Evolutionary conservation across 495 filamentous ascomycete genomes (phyloP), one percentile per base, ranked within the genome.

Genomic region (Cercophora samala): DNA sequence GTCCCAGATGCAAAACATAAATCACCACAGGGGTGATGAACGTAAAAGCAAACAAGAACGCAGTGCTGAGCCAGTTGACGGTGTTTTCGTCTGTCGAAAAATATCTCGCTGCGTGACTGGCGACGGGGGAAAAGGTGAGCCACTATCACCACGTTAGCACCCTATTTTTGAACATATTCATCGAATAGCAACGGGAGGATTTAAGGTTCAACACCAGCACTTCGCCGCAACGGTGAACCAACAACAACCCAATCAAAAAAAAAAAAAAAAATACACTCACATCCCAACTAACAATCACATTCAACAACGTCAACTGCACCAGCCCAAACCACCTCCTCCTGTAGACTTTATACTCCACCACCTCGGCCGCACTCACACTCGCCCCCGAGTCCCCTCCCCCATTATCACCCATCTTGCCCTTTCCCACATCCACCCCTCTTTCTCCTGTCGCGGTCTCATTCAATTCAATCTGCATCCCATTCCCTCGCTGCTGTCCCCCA

Each of bases 251-350:
- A 55, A 61, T 56, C 52, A 53, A 4, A 23, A 1, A 8, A 61
- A 32, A 32, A 29, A 32, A 32, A 64, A 62, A 63, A 62, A 13
- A 17, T 23, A 29, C 53, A 86, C 91, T 83, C 86, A 96, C 93
- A 83, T 95, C 92, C 94, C 93, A 97, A 74, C 90, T 94, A 26
- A 96, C 89, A 63, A 99, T 87, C 60, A 97, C 91, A 75, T 98
- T 99, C 77, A 97, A 73, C 72, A 98, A 77, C 18, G 93, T 89
- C 70, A 98, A 76, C 78, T 96, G 90, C 19, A 84, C 79, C 62
- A 99, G 78, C 0, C 95, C 95, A 78, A 96, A 93, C 86, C 92
- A 99, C 42, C 95, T 82, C 67, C 92, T 83, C 78, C 91, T 95
- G 70, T 99, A 98, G 60, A 96, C 89, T 72, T 85, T 88, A 76